Base-by-base conservation (phyloP, 1,284 basidiomycete species). In the Cryptococcus sp. region DNA sequence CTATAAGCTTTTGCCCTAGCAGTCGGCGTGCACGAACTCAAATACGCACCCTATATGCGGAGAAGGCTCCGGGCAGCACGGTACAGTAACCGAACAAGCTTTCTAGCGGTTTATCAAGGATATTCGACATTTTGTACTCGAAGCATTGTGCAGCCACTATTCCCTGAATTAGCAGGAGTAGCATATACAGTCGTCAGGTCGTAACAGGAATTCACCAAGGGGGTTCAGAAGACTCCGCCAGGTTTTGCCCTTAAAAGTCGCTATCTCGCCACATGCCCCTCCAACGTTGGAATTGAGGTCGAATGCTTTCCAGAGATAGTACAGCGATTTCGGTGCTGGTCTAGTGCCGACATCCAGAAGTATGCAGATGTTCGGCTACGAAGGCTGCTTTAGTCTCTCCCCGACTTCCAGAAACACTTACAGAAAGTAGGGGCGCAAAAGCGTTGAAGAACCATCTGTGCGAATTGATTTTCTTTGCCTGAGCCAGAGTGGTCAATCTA, bases 391-490 rank as follows among this genome's bases (percentile, higher is more conserved):
- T 1, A 19, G 19, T 57, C 39, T 60, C 52, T 46, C 16, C 7
- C n/a, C 16, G 13, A 40, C 15, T 50, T 17, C 4, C 40, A n/a
- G 4, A 1, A 17, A 20, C 7, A 60, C 66, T 61, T 40, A 72
- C 72, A 17, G 65, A 63, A 13, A 76, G 63, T 22, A 76, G 52
- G 6, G 73, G 72, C 1, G 72, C 75, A 51, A 96, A 94, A 0
- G 91, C 93, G 73, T 95, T 95, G 78, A 96, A 95, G 77, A 93
- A 93, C 93, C 91, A 94, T 47, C 92, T 82, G 72, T 98, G 94
- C 60, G 89, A 91, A 71, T 95, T 97, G 73, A 97, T 94, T 81
- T 97, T 97, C 82, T 93, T 94, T 91, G 93, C 82, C 82, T 77
- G 78, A 38, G 71, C 66, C 52, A 76, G 16, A 16, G 40, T 5